Percentiles rank a stretch among this genome's conserved stretches.
Evolutionary conservation across 768 basidiomycete species (phyloP).

Genomic region (Leucogyrophana mollusca): DNA sequence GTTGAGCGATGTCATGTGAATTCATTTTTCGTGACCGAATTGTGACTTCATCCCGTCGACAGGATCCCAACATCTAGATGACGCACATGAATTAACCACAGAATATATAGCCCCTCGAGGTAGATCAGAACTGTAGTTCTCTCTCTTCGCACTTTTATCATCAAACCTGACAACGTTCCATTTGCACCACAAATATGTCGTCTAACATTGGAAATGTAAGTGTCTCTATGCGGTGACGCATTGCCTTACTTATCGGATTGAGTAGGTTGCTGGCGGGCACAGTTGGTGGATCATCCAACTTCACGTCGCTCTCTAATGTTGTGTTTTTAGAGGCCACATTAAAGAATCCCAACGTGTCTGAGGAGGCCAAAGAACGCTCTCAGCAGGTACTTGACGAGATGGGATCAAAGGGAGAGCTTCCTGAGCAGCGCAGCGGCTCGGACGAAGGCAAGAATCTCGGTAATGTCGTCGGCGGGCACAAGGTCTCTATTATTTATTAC

Average conservation of each 20-base stretch:
- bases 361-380: slow-evolving; percentile 21
- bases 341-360: slow-evolving; percentile 23
- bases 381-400: slow-evolving; percentile 22
- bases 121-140: too few relatives aligned
- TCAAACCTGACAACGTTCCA: too few relatives aligned
- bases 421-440: slow-evolving; percentile 11
- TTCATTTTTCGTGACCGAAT: too few relatives aligned
- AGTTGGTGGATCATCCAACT: slow-evolving; percentile 5
- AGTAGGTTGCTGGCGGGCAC: slow-evolving; percentile 15
- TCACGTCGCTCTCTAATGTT: not conserved
- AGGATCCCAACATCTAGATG: too few relatives aligned
- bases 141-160: too few relatives aligned
- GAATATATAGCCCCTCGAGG: too few relatives aligned
- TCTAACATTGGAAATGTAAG: slow-evolving; percentile 17
- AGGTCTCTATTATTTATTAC: slow-evolving; percentile 7
- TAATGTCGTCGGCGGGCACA: slow-evolving; percentile 21
- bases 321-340: slow-evolving; percentile 19
- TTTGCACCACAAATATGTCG: too few relatives aligned
- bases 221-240: not conserved
- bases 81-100: too few relatives aligned
- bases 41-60: too few relatives aligned
- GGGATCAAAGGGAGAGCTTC: slow-evolving; percentile 13
- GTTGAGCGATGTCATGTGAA: too few relatives aligned
- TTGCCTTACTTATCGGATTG: not conserved
- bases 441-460: slow-evolving; percentile 9